Conservation (phyloP, 2,329 filamentous ascomycete species). For the Stagonosporopsis vannaccii region DNA sequence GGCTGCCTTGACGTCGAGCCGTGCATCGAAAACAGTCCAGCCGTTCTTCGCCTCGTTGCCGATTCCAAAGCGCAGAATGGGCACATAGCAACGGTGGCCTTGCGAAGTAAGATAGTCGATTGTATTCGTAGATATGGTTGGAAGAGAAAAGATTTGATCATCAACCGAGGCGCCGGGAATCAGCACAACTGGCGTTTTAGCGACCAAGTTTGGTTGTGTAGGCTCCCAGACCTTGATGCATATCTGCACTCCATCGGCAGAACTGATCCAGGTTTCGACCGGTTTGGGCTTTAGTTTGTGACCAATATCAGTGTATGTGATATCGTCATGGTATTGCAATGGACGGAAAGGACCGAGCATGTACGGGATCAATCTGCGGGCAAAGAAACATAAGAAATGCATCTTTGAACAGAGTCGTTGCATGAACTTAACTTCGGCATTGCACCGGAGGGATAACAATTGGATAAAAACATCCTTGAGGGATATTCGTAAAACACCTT, state of each 20-base stretch:
- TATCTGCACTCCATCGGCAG: neutral
- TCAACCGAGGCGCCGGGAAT: constrained; percentile 69
- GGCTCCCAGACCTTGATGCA: constrained; percentile 5
- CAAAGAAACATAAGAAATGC: neutral
- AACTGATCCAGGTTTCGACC: neutral
- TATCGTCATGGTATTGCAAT: neutral
- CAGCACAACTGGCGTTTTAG: constrained; percentile 59
- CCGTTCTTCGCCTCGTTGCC: constrained; percentile 59
- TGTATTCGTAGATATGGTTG: constrained; percentile 69
- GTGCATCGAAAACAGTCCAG: constrained; percentile 67
- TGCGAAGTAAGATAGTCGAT: constrained; percentile 68
- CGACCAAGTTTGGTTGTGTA: neutral
- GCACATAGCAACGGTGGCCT: constrained; percentile 67
- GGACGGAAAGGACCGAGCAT: neutral
- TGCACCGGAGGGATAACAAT: neutral
- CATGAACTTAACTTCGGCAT: neutral
- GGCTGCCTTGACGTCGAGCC: constrained; percentile 65
- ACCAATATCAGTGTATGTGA: neutral
- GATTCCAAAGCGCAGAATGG: constrained; percentile 66
- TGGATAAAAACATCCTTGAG: neutral
- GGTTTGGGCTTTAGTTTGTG: neutral
- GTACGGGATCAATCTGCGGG: neutral
- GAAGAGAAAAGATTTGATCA: constrained; percentile 68
- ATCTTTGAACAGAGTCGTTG: neutral
- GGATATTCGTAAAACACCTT: neutral